Evolutionary conservation across 176 grass and related monocot species (phyloP), one percentile per base, ranked within the genome.

Genomic region (Carex cristatella): DNA sequence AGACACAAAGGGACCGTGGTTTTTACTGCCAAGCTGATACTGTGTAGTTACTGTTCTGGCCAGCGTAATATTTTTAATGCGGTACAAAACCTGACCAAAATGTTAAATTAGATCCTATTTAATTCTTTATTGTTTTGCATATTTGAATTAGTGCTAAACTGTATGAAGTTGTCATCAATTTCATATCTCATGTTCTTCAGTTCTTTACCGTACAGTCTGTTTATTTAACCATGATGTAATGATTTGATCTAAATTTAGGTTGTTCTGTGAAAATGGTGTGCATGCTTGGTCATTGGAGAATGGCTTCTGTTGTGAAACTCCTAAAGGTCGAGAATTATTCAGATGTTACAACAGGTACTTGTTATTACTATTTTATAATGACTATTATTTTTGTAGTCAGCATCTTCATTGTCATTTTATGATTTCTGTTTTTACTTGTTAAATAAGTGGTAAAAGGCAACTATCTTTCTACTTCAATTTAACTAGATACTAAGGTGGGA

Each of bases 221-320:
- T 28, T 58, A 35, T 58, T 69, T 54, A 16, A 69, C 13, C 33
- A 51, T 55, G 81, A 83, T 69, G 66, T 49, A 49, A 83, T 83
- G 64, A 28, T 68, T 68, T 65, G 40, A 66, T 56, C 27, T 66
- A 33, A 69, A 83, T 67, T 55, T 67, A 83, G 81, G 30, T 54
- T 83, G 42, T 14, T 27, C 59, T 83, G 33, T 83, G 40, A 83
- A 83, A 69, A 83, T 83, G 81, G 81, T 83, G 63, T 83, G 81
- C 61, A 83, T 83, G 81, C 40, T 83, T 53, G 81, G 81, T 32
- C 81, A 44, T 33, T 83, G 81, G 81, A 83, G 81, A 69, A 83
- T 83, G 81, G 30, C 81, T 67, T 65, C 63, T 53, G 61, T 67
- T 69, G 81, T 83, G 46, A 83, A 55, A 64, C 81, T 65, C 31